Conservation (phyloP, 768 basidiomycete genomes). For the Lactarius trivialis region DNA sequence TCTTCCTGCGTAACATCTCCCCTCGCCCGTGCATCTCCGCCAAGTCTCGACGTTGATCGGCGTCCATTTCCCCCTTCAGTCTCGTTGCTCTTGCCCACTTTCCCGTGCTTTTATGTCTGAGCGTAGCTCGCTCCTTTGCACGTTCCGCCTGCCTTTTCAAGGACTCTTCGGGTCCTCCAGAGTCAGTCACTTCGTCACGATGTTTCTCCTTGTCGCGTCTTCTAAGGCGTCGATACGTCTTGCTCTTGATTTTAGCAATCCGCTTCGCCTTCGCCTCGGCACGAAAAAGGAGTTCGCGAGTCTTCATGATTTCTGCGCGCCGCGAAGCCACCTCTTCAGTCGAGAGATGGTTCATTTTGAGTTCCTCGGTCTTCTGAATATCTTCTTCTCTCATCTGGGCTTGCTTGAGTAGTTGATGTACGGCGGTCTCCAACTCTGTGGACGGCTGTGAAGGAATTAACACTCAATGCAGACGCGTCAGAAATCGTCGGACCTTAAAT, state of each 20-base stretch:
- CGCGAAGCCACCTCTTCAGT: constrained; percentile 83
- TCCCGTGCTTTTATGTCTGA: constrained; percentile 81
- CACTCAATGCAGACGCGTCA: background rate
- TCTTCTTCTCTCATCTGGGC: constrained; percentile 82
- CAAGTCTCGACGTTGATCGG: constrained; percentile 59
- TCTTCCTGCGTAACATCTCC: constrained; percentile 71
- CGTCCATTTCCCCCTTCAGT: constrained; percentile 59
- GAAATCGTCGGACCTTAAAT: constrained; percentile 57
- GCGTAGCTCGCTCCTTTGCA: constrained; percentile 83
- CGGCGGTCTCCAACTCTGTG: constrained; percentile 76
- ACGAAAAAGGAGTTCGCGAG: constrained; percentile 91
- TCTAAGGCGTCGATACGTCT: constrained; percentile 80
- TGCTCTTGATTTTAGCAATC: constrained; percentile 92
- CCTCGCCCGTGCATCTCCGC: constrained; percentile 80
- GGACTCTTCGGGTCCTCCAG: constrained; percentile 41
- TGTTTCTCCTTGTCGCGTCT: constrained; percentile 70
- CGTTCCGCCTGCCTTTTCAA: constrained; percentile 72
- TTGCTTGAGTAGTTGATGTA: constrained; percentile 71
- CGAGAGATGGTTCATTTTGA: constrained; percentile 73
- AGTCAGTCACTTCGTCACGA: constrained; percentile 47
- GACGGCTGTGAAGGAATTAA: constrained; percentile 50
- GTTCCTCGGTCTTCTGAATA: constrained; percentile 71
- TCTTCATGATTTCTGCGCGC: constrained; percentile 73
- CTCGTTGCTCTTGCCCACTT: constrained; percentile 82
- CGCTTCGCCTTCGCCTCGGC: constrained; percentile 88